These are phyloP conservation scores for Calonectria henricotiae DNA, from an alignment of 2,329 filamentous ascomycete species.

Conservation along the genomic window DNA sequence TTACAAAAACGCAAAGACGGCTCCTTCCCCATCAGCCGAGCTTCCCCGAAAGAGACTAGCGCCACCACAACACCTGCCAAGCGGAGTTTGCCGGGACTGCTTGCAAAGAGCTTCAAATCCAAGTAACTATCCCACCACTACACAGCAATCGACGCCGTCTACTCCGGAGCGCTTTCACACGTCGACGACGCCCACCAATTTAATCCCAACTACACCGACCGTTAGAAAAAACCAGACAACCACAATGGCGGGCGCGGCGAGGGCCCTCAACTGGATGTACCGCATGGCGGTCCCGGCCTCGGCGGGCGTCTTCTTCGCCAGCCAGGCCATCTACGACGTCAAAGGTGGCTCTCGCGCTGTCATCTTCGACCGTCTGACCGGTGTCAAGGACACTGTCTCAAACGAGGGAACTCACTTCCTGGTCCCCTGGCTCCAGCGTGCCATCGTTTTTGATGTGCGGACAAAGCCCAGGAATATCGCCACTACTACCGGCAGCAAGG, in stretches of 20 bases:
- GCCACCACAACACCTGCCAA: conserved; percentile 42
- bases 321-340: conserved; percentile 95
- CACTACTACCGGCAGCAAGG: conserved; percentile 98
- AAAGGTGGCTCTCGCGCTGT: conserved; percentile 94
- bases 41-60: conserved; percentile 58
- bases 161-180: conserved; percentile 50
- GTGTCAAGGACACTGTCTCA: conserved; percentile 93
- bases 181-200: conserved; percentile 35
- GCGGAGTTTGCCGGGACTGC: conserved; percentile 46
- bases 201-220: conserved; percentile 4
- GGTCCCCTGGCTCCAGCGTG: conserved; percentile 94
- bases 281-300: conserved; percentile 82
- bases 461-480: conserved; percentile 98
- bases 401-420: conserved; percentile 99
- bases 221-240: conserved; percentile 3
- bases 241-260: conserved; percentile 71
- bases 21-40: conserved; percentile 54
- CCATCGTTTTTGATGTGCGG: conserved; percentile 96
- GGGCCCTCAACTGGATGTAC: conserved; percentile 75
- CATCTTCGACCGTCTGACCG: conserved; percentile 95
- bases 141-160: conserved; percentile 46
- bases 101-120: conserved; percentile 51
- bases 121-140: conserved; percentile 22
- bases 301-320: conserved; percentile 77
- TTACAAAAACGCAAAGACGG: conserved; percentile 49